Base-by-base conservation (phyloP, 306 rosid species). In the Lotus japonicus region DNA sequence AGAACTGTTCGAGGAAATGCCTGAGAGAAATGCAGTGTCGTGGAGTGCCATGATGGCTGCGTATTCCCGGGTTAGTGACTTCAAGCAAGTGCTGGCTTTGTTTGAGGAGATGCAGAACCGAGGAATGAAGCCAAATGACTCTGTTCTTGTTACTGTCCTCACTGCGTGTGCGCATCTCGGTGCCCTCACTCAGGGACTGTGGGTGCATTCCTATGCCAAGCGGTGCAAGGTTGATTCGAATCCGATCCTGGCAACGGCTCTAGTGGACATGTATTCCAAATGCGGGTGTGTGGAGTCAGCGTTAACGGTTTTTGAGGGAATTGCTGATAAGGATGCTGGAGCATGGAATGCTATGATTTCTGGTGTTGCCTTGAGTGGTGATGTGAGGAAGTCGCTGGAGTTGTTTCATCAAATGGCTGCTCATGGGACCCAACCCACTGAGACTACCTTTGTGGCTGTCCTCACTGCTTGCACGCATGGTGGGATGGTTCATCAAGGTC, bases 261-360 rank as follows among this genome's bases (percentile, higher is more conserved):
- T 89, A 70, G 89, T 81, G 28, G 83, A 77, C 56, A 82, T 82
- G 85, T 82, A 82, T 64, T 77, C 77, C 0, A 82, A 70, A 74
- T 82, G 85, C 4, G 85, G 85, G 6, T 82, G 83, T 39, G 59
- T 82, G 45, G 78, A 70, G 13, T 58, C 58, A 4, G 82, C 85
- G 36, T 64, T 74, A 6, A 58, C 68, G 26, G 78, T 82, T 73
- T 84, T 70, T 2, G 38, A 70, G 43, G 26, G 60, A 2, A 77
- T 73, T 28, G 61, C 44, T 6, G 51, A 11, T 23, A 82, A 58
- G 62, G 85, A 82, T 73, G 73, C 79, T 11, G 80, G 80, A 44
- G 90, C 89, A 0, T 89, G 92, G 92, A 89, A 89, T 67, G 90
- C 89, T 13, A 87, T 89, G 83, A 84, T 89, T 49, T 68, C 83